Percentiles rank a stretch among this genome's conserved stretches.
phyloP scores from a whole-genome alignment of 2,329 filamentous ascomycete species.

The Simplicillium aogashimaense region DNA sequence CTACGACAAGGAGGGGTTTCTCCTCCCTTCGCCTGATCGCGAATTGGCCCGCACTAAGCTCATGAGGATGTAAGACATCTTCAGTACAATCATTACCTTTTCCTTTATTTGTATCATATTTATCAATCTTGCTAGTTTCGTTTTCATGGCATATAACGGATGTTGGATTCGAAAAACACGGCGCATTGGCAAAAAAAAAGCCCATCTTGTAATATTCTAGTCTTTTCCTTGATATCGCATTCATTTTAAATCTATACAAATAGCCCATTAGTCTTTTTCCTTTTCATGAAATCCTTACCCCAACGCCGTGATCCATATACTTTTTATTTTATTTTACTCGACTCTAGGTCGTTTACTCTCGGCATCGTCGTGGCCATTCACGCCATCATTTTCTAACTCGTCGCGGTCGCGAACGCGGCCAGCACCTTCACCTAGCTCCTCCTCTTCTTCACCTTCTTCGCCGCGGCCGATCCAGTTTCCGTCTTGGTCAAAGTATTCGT shows the following conservation, averaged over 20 bases:
- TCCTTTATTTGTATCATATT: conserved; percentile 3
- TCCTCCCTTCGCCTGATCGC: conserved; percentile 30
- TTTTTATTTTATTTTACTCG: conserved; percentile 19
- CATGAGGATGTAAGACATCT: conserved; percentile 16
- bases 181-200: too few relatives aligned
- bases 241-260: not conserved
- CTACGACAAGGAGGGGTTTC: conserved; percentile 36
- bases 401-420: conserved; percentile 45
- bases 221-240: not conserved
- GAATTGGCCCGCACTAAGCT: conserved; percentile 12
- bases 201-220: not conserved
- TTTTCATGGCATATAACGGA: not conserved
- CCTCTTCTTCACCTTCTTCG: conserved; percentile 24
- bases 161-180: too few relatives aligned
- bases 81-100: not conserved
- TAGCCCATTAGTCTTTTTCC: conserved; percentile 1
- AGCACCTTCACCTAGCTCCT: conserved; percentile 53
- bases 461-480: conserved; percentile 61
- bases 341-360: conserved; percentile 39
- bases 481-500: conserved; percentile 71
- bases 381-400: conserved; percentile 39
- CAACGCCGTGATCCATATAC: not conserved
- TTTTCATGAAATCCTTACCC: not conserved
- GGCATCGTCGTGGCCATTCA: conserved; percentile 30
- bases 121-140: not conserved